Evolutionary conservation across 2,329 filamentous ascomycete species (phyloP).

Genomic region (Didymella pinodella): DNA sequence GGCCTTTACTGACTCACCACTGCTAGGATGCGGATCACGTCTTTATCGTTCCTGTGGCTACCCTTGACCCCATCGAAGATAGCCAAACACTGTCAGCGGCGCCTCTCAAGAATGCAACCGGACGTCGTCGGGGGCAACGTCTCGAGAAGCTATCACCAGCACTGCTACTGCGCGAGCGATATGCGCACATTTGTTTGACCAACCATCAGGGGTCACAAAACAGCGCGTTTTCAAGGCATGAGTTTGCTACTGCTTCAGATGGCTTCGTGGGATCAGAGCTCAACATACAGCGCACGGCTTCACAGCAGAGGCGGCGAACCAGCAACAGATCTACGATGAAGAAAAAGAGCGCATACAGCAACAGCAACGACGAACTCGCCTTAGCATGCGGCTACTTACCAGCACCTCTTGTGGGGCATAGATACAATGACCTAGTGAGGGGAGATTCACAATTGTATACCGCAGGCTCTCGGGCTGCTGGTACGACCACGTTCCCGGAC

Average conservation of each 20-base stretch:
- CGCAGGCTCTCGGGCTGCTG: background rate
- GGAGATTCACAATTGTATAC: background rate
- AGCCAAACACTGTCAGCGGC: slow-evolving; percentile 17
- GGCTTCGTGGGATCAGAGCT: slow-evolving; percentile 26
- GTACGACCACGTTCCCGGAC: no score
- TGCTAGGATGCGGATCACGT: slow-evolving; percentile 26
- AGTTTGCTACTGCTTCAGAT: slow-evolving; percentile 16
- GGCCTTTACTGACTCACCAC: background rate
- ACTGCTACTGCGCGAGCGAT: background rate
- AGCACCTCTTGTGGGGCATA: background rate
- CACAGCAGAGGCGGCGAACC: background rate
- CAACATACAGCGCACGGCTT: background rate
- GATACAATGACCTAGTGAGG: background rate
- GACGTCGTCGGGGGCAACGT: background rate
- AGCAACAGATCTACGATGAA: background rate
- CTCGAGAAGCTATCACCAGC: background rate
- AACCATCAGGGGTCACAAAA: background rate
- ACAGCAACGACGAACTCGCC: slow-evolving; percentile 6
- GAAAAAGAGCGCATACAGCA: background rate
- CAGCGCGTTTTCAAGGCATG: background rate
- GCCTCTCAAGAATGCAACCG: background rate
- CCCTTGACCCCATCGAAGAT: slow-evolving; percentile 42
- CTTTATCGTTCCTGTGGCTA: slow-evolving; percentile 17
- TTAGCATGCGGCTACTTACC: slow-evolving; percentile 21
- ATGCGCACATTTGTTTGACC: background rate